These are phyloP conservation scores for Immersiella caudata DNA, from an alignment of 495 filamentous ascomycete genomes.

Conservation along the genomic window DNA sequence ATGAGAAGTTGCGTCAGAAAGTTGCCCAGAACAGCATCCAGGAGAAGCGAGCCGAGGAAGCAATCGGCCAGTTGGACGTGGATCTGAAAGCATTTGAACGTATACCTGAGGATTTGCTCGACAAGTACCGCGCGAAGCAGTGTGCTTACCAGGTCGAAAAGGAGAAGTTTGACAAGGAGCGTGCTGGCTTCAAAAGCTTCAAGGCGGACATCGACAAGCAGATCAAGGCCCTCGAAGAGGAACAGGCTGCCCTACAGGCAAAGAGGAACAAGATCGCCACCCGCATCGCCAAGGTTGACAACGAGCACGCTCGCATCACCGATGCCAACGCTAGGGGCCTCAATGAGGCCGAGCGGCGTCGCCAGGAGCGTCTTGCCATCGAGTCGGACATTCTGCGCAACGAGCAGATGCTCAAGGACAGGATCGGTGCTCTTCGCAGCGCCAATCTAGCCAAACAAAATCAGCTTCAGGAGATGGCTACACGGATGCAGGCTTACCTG, in stretches of 20 bases:
- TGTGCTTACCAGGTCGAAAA: constrained; percentile 64
- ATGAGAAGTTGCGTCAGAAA: constrained; percentile 81
- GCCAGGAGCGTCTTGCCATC: constrained; percentile 66
- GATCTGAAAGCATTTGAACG: constrained; percentile 69
- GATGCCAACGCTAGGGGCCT: constrained; percentile 75
- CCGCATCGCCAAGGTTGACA: constrained; percentile 74
- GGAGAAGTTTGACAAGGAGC: constrained; percentile 61
- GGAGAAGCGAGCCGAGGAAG: constrained; percentile 77
- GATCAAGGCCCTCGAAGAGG: constrained; percentile 64
- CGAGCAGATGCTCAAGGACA: constrained; percentile 50
- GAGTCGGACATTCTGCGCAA: constrained; percentile 65
- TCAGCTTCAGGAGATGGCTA: constrained; percentile 44
- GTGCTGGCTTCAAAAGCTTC: constrained; percentile 61
- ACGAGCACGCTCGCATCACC: constrained; percentile 75
- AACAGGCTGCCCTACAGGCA: constrained; percentile 66
- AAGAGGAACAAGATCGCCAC: constrained; percentile 77
- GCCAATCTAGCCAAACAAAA: constrained; percentile 47
- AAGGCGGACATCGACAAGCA: constrained; percentile 67
- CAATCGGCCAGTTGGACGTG: constrained; percentile 59
- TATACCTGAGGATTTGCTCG: constrained; percentile 67
- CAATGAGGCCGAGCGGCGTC: constrained; percentile 72
- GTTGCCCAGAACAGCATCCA: constrained; percentile 76
- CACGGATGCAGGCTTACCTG: constrained; percentile 44
- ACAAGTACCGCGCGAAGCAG: constrained; percentile 63
- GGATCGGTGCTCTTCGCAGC: constrained; percentile 40